These are phyloP conservation scores for Ophiostoma ulmi DNA, from an alignment of 2,329 filamentous ascomycete genomes.

Conservation along the genomic window DNA sequence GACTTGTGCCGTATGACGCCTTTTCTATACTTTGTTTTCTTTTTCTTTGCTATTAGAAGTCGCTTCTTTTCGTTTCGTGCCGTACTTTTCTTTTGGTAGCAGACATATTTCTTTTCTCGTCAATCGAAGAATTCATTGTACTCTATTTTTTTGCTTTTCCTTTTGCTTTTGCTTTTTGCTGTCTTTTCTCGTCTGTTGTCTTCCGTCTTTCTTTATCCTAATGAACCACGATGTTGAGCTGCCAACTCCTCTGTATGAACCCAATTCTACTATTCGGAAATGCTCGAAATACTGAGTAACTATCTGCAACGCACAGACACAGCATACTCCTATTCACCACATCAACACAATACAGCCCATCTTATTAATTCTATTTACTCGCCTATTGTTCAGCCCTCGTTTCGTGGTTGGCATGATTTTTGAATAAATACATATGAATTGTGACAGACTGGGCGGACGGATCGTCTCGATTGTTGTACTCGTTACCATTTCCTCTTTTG, in stretches of 20 bases:
- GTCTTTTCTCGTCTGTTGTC: not conserved
- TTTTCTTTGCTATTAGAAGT: not conserved
- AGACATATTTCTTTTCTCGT: not conserved
- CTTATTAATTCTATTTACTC: not conserved
- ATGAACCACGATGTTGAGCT: too few relatives aligned
- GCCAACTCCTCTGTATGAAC: too few relatives aligned
- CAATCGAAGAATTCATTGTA: too few relatives aligned
- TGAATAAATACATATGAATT: not conserved
- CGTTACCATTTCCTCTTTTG: slow-evolving; percentile 8
- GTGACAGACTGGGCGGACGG: not conserved
- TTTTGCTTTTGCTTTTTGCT: not conserved
- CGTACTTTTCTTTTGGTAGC: not conserved
- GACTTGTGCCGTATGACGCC: not conserved
- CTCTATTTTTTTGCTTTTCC: slow-evolving; percentile 4
- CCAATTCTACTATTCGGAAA: too few relatives aligned
- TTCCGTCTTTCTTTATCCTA: not conserved
- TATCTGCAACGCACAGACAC: not conserved
- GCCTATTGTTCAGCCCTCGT: slow-evolving; percentile 1
- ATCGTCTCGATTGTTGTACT: not conserved
- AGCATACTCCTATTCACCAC: not conserved
- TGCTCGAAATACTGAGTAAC: not conserved
- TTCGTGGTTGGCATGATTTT: not conserved
- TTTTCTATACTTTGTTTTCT: not conserved
- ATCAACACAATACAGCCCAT: not conserved
- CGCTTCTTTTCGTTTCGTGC: not conserved